Evolutionary conservation across 352 stramenopile species (phyloP), one percentile per base, ranked within the genome.

Genomic region (Phytophthora agathidicida): DNA sequence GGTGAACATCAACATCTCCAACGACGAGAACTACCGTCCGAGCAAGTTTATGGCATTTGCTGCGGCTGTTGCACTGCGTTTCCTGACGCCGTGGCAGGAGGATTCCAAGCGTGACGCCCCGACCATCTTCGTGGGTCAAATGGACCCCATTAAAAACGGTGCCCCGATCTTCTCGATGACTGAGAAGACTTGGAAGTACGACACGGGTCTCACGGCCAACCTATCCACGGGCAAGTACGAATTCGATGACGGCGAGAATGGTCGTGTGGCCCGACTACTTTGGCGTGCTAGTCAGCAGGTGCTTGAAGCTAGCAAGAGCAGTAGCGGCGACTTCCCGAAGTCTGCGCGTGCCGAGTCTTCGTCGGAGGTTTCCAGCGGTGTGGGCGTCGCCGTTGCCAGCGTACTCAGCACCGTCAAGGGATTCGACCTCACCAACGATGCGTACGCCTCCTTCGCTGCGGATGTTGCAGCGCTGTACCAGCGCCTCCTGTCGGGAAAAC

Each of bases 391-490:
- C 14, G 46, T 88, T 24, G 52, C 69, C 22, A 73, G 56, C 35
- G 59, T 75, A 4, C 59, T 86, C 32, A 75, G 56, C 50, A 62
- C 58, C 11, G 27, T 84, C 27, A 31, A 67, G 26, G 71, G 46
- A 9, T 83, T 82, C 30, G 70, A 85, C 44, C 43, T 80, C 26
- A 67, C 60, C 31, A 73, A 81, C 37, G 55, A 72, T 0, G 49
- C 51, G 16, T 73, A 79, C 56, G 45, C 62, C 23, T 61, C 62
- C 20, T 86, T 89, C 53, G 79, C 74, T 10, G 51, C 61, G 8
- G 72, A 86, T 20, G 75, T 89, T 5, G 74, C 73, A 1, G 60
- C 64, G 14, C 44, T 89, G 23, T 87, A 89, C 45, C 66, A 85
- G 26, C 79, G 76, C 27, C 48, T 89, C n/a, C 32, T 86, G 4